Conservation (phyloP, 2,329 filamentous ascomycete species). For the Penicillium vulpinum region DNA sequence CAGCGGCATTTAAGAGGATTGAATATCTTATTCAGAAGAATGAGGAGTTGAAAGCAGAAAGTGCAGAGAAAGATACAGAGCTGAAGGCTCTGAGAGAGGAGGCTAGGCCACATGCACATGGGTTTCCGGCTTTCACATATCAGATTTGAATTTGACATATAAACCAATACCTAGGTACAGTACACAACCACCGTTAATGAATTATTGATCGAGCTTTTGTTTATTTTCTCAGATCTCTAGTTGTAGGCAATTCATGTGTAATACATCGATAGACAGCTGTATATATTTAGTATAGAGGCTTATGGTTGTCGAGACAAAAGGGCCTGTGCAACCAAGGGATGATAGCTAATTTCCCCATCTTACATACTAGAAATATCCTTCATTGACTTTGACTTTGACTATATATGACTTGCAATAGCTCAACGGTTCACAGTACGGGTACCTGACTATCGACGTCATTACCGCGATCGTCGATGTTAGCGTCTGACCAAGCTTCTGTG, state of each 20-base stretch:
- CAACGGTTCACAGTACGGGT: background rate
- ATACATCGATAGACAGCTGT: too few relatives aligned
- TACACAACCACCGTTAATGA: background rate
- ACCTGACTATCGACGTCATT: background rate
- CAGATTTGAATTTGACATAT: slow-evolving; percentile 1
- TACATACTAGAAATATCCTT: background rate
- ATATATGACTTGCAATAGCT: background rate
- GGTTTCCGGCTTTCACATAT: background rate
- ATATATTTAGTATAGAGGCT: background rate
- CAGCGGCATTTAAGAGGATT: background rate
- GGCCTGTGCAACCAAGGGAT: background rate
- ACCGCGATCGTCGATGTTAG: background rate
- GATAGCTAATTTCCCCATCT: too few relatives aligned
- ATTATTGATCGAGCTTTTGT: background rate
- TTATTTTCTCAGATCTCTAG: background rate
- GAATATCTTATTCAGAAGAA: background rate
- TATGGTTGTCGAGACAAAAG: background rate
- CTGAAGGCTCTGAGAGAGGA: slow-evolving; percentile 2
- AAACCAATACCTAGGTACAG: background rate
- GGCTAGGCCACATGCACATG: background rate
- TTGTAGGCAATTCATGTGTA: background rate
- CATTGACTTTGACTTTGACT: background rate
- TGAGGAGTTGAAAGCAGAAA: background rate
- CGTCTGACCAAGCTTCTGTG: background rate
- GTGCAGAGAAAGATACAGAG: background rate